Evolutionary conservation across 1,139 yeast species (phyloP), one percentile per base, ranked within the genome.

Genomic region (Pichia sp.): DNA sequence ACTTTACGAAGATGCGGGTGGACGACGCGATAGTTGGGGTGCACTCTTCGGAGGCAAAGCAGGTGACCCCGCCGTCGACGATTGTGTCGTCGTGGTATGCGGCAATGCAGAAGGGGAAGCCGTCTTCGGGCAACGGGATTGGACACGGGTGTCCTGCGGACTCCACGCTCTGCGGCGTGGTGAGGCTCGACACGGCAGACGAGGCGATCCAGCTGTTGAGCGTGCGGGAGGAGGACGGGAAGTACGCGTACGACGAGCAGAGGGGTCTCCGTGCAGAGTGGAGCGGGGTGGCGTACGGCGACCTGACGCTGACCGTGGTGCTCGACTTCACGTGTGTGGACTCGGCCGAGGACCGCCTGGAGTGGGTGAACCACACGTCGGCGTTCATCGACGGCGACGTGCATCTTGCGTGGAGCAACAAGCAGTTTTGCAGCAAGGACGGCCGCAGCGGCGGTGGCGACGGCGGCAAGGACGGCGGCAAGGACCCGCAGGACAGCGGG

Each of bases 251-350:
- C 44, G 63, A 42, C 15, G 31, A 62, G 63, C 8, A 75, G 85
- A 62, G 72, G 70, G 13, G 86, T 81, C 26, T 81, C 83, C n/a
- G 71, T 38, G 31, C 31, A 5, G 62, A 64, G 8, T 75, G 85
- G 63, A 73, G 71, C 13, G 86, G 81, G 23, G 81, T 83, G n/a
- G 71, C 73, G 50, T 90, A 96, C 96, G 97, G 97, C 0, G 73
- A 78, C 1, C 71, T 72, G 34, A 66, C 72, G 15, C 70, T 90
- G 11, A 72, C 74, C 54, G 85, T 90, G 0, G 68, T 70, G 31
- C 58, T 85, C 55, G 64, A 72, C 8, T 90, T 97, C 68, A 70
- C 75, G 16, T 61, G 66, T 11, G 58, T 54, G 8, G 70, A 70
- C 26, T 69, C 71, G 46, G 72, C 73, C 10, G 72, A 70, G 3